phyloP scores from a whole-genome alignment of 306 rosid genomes.

The Corylus americana region DNA sequence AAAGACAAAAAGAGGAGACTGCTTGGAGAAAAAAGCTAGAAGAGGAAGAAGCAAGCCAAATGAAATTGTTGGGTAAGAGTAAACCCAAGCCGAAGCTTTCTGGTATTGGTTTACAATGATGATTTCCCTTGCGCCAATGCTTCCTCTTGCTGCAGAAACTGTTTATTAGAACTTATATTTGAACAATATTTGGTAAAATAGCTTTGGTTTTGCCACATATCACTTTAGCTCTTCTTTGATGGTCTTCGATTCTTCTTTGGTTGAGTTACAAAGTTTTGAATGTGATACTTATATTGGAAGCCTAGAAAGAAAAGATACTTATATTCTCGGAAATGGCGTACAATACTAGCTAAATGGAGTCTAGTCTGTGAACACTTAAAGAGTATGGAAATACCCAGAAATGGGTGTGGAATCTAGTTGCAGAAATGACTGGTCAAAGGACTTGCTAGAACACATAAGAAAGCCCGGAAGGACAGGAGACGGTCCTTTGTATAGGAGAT shows the following conservation, averaged over 20 bases:
- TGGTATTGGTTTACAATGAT: conserved; percentile 33
- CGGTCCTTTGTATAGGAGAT: no score
- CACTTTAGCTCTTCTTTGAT: background rate
- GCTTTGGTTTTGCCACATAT: background rate
- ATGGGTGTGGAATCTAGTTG: no score
- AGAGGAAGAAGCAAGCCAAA: conserved; percentile 65
- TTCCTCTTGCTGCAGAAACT: conserved; percentile 21
- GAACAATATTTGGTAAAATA: background rate
- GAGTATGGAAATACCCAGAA: no score
- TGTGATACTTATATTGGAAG: background rate
- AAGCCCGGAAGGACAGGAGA: no score
- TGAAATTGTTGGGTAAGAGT: conserved; percentile 55
- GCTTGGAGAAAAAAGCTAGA: conserved; percentile 73
- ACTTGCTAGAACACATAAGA: no score
- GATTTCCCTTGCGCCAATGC: conserved; percentile 6
- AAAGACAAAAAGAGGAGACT: conserved; percentile 84
- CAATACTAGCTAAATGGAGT: no score
- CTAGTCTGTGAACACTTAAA: no score
- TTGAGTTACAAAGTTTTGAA: background rate
- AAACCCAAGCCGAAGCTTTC: conserved; percentile 56
- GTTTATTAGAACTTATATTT: conserved; percentile 13
- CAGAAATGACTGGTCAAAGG: no score
- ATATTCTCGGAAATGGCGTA: no score
- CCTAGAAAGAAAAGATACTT: no score
- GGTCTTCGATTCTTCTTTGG: background rate